Evolutionary conservation across 495 filamentous ascomycete genomes (phyloP).

Genomic region (Penicillium robsamsonii): DNA sequence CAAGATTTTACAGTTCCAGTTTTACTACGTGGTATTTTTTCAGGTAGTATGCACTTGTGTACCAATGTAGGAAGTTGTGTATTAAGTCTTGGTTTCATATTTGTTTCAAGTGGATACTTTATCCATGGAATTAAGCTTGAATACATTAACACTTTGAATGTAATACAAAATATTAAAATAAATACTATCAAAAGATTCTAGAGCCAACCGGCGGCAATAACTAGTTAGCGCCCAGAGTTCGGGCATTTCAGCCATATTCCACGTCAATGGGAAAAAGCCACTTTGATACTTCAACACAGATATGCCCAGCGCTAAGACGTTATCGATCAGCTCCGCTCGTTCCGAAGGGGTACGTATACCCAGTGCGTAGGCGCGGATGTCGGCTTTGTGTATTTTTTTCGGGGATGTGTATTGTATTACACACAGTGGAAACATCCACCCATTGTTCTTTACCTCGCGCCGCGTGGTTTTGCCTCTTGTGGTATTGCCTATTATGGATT

Average conservation of each 20-base stretch:
- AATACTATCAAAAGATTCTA: neutral
- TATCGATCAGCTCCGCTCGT: too few species aligned
- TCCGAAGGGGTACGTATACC: neutral
- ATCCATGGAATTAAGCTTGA: too few species aligned
- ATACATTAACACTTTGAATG: too few species aligned
- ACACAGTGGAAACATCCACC: neutral
- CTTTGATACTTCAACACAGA: neutral
- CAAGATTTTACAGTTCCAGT: neutral
- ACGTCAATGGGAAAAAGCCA: neutral
- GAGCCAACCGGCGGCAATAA: neutral
- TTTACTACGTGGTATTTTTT: too few species aligned
- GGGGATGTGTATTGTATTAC: neutral
- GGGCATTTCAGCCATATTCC: neutral
- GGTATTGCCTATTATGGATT: neutral
- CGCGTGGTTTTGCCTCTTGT: neutral
- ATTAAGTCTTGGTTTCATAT: neutral
- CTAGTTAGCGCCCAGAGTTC: neutral
- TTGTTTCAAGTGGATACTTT: too few species aligned
- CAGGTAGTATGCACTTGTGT: neutral
- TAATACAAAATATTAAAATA: neutral
- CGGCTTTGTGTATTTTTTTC: constrained; percentile 11
- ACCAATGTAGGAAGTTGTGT: neutral
- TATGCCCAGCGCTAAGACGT: neutral
- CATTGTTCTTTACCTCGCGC: neutral
- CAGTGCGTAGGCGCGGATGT: neutral